phyloP scores from a whole-genome alignment of 2,329 filamentous ascomycete species.

The Rhexocercosporidium sp. region DNA sequence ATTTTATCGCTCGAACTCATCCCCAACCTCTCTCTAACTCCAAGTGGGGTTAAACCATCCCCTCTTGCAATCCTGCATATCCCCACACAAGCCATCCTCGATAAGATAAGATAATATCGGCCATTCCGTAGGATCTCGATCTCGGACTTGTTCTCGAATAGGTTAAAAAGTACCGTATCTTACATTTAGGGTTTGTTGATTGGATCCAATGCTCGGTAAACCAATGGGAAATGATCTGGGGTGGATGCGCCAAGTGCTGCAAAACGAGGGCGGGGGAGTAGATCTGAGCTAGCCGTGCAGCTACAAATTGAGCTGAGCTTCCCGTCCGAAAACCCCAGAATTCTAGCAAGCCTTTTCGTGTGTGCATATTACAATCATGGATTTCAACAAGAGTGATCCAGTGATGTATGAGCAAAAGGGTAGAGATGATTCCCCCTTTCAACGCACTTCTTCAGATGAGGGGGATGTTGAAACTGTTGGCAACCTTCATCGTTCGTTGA shows the following conservation, averaged over 20 bases:
- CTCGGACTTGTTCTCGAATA: not conserved
- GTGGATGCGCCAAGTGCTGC: not conserved
- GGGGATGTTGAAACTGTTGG: not conserved
- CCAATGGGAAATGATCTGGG: not conserved
- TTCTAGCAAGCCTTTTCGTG: not conserved
- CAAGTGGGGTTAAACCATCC: not conserved
- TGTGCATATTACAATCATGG: not conserved
- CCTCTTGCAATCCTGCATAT: not conserved
- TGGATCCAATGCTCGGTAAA: not conserved
- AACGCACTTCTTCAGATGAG: not conserved
- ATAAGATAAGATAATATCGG: constrained; percentile 1
- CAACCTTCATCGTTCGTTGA: constrained; percentile 8
- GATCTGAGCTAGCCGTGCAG: not conserved
- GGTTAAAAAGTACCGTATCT: constrained; percentile 3
- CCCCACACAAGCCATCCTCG: not conserved
- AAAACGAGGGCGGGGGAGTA: not conserved
- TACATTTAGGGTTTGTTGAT: not conserved
- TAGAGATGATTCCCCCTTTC: not conserved
- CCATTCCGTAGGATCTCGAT: not conserved
- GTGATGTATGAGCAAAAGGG: not conserved
- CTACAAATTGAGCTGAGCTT: not conserved
- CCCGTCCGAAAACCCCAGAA: not conserved
- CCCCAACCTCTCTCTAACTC: not conserved
- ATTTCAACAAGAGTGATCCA: not conserved
- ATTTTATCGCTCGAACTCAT: not conserved